These are phyloP conservation scores for Euphorbia tirucalli DNA, from an alignment of 345 rosid species.

Conservation along the genomic window DNA sequence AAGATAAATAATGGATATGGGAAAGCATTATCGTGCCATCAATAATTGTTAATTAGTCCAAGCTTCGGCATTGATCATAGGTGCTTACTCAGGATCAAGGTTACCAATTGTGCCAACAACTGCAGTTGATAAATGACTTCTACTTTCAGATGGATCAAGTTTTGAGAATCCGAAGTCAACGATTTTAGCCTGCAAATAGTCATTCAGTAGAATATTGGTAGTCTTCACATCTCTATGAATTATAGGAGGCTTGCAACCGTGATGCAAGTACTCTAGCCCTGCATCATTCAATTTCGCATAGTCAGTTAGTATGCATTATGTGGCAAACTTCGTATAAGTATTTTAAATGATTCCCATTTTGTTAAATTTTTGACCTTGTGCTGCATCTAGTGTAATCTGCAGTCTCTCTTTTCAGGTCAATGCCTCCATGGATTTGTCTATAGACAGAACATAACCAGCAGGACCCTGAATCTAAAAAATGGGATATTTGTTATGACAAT, in stretches of 20 bases:
- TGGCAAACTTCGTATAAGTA: not conserved
- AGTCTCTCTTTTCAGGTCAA: conserved; percentile 10
- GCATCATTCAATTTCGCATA: no score
- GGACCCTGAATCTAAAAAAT: not conserved
- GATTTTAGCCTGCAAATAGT: conserved; percentile 1
- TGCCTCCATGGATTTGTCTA: no score
- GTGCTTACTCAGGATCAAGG: conserved; percentile 1
- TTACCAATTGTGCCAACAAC: not conserved
- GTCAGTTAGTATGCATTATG: not conserved
- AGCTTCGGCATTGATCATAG: no score
- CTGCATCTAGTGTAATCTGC: conserved; percentile 9
- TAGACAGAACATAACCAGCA: no score
- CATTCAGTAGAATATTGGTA: conserved; percentile 11
- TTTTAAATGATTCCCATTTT: no score
- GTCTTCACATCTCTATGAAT: conserved; percentile 19
- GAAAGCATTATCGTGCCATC: no score
- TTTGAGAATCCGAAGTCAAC: conserved; percentile 17
- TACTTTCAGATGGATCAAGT: not conserved
- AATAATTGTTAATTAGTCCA: no score
- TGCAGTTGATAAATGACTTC: not conserved
- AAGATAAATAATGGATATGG: no score
- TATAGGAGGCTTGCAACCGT: conserved; percentile 18
- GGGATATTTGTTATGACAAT: no score
- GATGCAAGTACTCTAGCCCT: conserved; percentile 14
- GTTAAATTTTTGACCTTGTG: no score